Evolutionary conservation across 768 basidiomycete species (phyloP).

Genomic region (Candolleomyces eurysporus): DNA sequence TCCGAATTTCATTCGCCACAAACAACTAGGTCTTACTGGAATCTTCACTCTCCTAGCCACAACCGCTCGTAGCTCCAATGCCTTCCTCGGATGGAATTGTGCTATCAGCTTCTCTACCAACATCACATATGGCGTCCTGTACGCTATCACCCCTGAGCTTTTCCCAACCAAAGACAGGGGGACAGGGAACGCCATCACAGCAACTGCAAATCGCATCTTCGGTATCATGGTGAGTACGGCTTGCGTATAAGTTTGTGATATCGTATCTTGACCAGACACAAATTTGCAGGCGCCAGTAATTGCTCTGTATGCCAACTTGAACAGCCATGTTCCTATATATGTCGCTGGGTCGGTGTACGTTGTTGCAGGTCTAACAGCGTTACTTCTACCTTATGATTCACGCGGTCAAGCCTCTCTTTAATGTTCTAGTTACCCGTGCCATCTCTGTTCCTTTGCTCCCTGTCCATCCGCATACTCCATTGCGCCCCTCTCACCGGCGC

Average conservation of each 20-base stretch:
- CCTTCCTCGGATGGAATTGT: constrained; percentile 79
- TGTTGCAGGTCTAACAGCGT: constrained; percentile 52
- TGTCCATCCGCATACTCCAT: too few species aligned
- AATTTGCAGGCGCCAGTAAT: constrained; percentile 58
- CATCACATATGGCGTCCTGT: constrained; percentile 77
- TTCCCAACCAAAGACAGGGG: constrained; percentile 74
- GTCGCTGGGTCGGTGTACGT: constrained; percentile 66
- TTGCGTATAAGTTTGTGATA: background rate
- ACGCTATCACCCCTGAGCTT: constrained; percentile 67
- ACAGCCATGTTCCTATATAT: constrained; percentile 66
- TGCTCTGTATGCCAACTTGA: constrained; percentile 64
- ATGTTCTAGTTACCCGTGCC: too few species aligned
- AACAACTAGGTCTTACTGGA: constrained; percentile 59
- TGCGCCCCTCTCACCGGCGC: too few species aligned
- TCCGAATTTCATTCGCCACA: too few species aligned
- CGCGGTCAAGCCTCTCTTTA: constrained; percentile 66
- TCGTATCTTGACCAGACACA: too few species aligned
- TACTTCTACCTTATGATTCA: constrained; percentile 68
- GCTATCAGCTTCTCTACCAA: constrained; percentile 57
- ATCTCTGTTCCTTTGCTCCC: too few species aligned
- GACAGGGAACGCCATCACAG: constrained; percentile 66
- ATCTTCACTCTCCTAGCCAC: constrained; percentile 73
- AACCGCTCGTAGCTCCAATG: constrained; percentile 64
- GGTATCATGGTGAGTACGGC: constrained; percentile 59
- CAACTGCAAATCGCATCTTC: constrained; percentile 64